Evolutionary conservation across 805 yeast genomes (phyloP).

Genomic region (Hermanozyma aechmeae): DNA sequence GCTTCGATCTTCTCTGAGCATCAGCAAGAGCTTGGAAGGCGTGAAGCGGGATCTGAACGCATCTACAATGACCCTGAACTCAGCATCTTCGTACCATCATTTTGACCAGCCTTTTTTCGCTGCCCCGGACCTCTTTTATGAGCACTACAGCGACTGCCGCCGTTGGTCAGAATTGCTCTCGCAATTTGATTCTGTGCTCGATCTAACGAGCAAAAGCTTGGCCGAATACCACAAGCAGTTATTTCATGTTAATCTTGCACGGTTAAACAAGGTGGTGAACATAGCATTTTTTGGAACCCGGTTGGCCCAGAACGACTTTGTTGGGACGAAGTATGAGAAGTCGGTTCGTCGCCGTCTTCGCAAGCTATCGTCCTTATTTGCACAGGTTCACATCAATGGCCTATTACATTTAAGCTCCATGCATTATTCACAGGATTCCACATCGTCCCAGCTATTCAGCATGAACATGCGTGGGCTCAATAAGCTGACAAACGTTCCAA

Average conservation of each 20-base stretch:
- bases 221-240: constrained; percentile 39
- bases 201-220: constrained; percentile 41
- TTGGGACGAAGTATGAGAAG: constrained; percentile 35
- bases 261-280: constrained; percentile 43
- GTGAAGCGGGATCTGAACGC: constrained; percentile 30
- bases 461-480: constrained; percentile 21
- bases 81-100: constrained; percentile 27
- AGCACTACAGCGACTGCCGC: constrained; percentile 48
- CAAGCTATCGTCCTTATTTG: constrained; percentile 43
- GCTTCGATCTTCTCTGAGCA: constrained; percentile 5
- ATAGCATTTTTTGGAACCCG: constrained; percentile 47
- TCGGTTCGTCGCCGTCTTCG: constrained; percentile 42
- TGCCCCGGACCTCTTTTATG: constrained; percentile 40
- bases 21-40: constrained; percentile 16
- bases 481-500: constrained; percentile 5
- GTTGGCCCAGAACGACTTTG: constrained; percentile 42
- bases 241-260: constrained; percentile 45
- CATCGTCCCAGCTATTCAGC: constrained; percentile 19
- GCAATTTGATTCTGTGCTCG: constrained; percentile 38
- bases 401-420: constrained; percentile 44
- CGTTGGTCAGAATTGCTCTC: constrained; percentile 51
- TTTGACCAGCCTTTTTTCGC: constrained; percentile 33
- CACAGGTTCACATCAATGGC: constrained; percentile 60
- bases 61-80: constrained; percentile 21
- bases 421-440: constrained; percentile 17